Conservation (phyloP, 345 rosid genomes). For the Heritiera fomes region DNA sequence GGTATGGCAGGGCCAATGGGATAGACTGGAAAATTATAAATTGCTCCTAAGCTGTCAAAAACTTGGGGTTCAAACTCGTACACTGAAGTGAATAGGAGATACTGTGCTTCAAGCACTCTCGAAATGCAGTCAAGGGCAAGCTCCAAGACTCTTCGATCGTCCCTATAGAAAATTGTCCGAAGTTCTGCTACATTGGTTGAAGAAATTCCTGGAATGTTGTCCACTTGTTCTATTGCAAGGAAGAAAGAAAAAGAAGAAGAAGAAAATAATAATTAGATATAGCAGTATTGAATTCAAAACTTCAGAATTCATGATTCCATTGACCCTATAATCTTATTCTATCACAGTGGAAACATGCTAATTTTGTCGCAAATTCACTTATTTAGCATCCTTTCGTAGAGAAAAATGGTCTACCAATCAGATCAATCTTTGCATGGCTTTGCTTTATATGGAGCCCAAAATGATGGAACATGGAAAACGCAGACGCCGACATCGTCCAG, state of each 20-base stretch:
- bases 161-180: constrained; percentile 28
- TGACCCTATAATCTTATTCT: not conserved
- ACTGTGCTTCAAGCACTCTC: constrained; percentile 46
- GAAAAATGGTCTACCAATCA: constrained; percentile 28
- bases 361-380: not conserved
- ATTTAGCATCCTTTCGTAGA: not conserved
- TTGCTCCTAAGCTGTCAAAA: constrained; percentile 31
- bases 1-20: constrained; percentile 52
- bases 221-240: constrained; percentile 34
- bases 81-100: constrained; percentile 47
- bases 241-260: not conserved
- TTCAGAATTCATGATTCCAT: not conserved
- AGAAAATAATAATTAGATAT: not conserved
- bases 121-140: constrained; percentile 45
- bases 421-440: constrained; percentile 21
- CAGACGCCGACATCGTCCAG: constrained; percentile 44
- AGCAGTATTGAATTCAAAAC: too few relatives aligned
- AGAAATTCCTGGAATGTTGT: constrained; percentile 42
- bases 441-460: constrained; percentile 29
- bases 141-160: constrained; percentile 27
- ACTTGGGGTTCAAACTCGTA: constrained; percentile 51
- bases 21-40: constrained; percentile 25
- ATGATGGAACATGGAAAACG: constrained; percentile 39
- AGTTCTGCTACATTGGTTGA: constrained; percentile 38
- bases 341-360: not conserved